These are phyloP conservation scores for Neurospora pannonica DNA, from an alignment of 495 filamentous ascomycete species.

Conservation along the genomic window DNA sequence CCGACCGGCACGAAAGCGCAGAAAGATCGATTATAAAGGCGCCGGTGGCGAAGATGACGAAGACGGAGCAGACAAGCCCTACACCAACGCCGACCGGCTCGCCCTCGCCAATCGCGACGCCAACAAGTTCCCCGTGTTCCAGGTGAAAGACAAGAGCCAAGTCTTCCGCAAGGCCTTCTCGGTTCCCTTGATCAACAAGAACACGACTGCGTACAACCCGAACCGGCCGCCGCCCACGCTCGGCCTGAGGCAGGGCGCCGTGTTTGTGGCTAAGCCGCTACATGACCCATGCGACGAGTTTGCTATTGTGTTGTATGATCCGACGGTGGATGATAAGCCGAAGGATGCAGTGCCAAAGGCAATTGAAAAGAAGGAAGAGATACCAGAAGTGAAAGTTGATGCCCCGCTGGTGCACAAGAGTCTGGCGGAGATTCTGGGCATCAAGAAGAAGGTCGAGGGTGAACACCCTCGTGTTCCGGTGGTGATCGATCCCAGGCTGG, in stretches of 20 bases:
- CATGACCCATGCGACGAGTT: slow-evolving; percentile 96
- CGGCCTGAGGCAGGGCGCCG: slow-evolving; percentile 72
- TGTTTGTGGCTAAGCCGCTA: slow-evolving; percentile 80
- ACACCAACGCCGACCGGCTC: slow-evolving; percentile 79
- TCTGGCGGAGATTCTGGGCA: slow-evolving; percentile 87
- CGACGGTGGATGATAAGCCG: slow-evolving; percentile 80
- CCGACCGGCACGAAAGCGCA: slow-evolving; percentile 74
- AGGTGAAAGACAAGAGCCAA: slow-evolving; percentile 75
- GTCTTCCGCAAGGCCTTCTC: slow-evolving; percentile 76
- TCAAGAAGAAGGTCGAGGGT: slow-evolving; percentile 78
- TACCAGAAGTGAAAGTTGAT: slow-evolving; percentile 52
- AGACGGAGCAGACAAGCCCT: slow-evolving; percentile 69
- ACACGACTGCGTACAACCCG: slow-evolving; percentile 58
- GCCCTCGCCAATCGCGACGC: slow-evolving; percentile 80
- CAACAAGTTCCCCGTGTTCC: slow-evolving; percentile 85
- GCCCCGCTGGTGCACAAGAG: slow-evolving; percentile 85
- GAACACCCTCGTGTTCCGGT: slow-evolving; percentile 86
- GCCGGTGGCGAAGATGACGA: slow-evolving; percentile 66
- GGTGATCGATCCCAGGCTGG: slow-evolving; percentile 86
- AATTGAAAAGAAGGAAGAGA: slow-evolving; percentile 30
- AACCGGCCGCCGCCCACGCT: slow-evolving; percentile 75
- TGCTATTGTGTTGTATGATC: slow-evolving; percentile 92
- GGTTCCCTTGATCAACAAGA: slow-evolving; percentile 79
- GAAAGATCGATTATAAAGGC: slow-evolving; percentile 82
- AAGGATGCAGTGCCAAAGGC: slow-evolving; percentile 37